Conservation (phyloP, 495 filamentous ascomycete genomes). For the Aspergillus panamensis region DNA sequence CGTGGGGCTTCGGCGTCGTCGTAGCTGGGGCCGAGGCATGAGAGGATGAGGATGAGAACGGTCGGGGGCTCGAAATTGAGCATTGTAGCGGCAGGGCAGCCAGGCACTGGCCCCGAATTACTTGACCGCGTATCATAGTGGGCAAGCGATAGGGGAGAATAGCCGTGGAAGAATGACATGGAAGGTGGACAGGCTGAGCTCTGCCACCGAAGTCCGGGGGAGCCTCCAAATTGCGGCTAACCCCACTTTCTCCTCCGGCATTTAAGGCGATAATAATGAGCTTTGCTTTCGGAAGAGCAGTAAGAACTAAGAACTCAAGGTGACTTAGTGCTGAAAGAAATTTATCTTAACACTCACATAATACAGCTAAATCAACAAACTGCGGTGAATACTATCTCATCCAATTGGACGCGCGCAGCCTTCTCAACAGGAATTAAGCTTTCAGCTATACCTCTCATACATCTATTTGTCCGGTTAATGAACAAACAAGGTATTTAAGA, state of each 20-base stretch:
- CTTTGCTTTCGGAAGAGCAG: not conserved
- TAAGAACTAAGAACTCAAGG: too few species aligned
- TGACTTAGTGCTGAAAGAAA: too few species aligned
- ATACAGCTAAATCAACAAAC: too few species aligned
- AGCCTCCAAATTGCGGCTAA: constrained; percentile 10
- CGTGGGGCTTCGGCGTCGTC: constrained; percentile 30
- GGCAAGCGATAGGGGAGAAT: not conserved
- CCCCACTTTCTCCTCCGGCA: constrained; percentile 15
- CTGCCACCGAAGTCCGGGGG: constrained; percentile 1
- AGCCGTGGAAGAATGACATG: not conserved
- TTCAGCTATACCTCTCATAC: too few species aligned
- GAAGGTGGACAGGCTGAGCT: not conserved
- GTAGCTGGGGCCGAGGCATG: constrained; percentile 16
- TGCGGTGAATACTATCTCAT: too few species aligned
- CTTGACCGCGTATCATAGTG: constrained; percentile 18
- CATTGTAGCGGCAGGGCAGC: constrained; percentile 1
- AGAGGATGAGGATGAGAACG: constrained; percentile 27
- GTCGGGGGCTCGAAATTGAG: constrained; percentile 12
- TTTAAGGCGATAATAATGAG: not conserved
- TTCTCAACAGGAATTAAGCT: too few species aligned
- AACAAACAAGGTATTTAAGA: too few species aligned
- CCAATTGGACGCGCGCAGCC: too few species aligned
- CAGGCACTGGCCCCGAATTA: constrained; percentile 20
- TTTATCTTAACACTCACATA: too few species aligned
- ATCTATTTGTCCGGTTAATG: too few species aligned